Base-by-base conservation (phyloP, 2,329 filamentous ascomycete species). In the Hyphodiscus sp. region DNA sequence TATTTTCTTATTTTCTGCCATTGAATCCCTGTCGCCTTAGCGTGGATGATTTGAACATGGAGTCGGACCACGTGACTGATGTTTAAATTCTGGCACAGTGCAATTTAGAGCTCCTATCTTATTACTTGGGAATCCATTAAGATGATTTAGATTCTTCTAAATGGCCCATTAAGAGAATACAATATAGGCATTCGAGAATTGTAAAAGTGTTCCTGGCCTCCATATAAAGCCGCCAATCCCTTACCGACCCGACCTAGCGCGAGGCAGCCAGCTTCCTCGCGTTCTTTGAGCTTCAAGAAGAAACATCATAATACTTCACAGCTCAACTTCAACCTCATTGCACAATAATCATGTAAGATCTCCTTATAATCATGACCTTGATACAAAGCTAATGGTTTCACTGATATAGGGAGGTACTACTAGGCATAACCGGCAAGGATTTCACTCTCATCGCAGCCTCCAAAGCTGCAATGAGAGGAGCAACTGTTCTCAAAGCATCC, bases 391-490 rank as follows among this genome's bases (percentile, higher is more conserved):
- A 48, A 58, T 47, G 20, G 56, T 45, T 56, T 26, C 41, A 43
- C 45, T 30, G 8, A 23, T 52, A 51, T 55, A 97, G 91, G 94
- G 94, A 99, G 84, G 89, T 97, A 71, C 82, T 99, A 70, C 82
- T 99, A 65, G 94, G 94, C 69, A 96, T 99, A 73, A 96, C 92
- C 56, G 95, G 94, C 78, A 96, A 96, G 80, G 95, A 99, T 82
- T 99, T 96, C 74, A 95, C 91, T 76, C 85, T 99, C 80, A 85
- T 99, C 71, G 94, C 91, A 67, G 89, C 94, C 67, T 97, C 91
- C 60, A 97, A 99, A 79, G 94, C 94, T 70, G 89, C 91, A 67
- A 97, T 97, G 91, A 86, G 94, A 77, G 94, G 94, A 67, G 89
- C 91, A 60, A 96, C 92, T 56, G 87, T 99, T 72, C 85, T 99